phyloP scores from a whole-genome alignment of 139 green algal species.

The Volvox africanus region DNA sequence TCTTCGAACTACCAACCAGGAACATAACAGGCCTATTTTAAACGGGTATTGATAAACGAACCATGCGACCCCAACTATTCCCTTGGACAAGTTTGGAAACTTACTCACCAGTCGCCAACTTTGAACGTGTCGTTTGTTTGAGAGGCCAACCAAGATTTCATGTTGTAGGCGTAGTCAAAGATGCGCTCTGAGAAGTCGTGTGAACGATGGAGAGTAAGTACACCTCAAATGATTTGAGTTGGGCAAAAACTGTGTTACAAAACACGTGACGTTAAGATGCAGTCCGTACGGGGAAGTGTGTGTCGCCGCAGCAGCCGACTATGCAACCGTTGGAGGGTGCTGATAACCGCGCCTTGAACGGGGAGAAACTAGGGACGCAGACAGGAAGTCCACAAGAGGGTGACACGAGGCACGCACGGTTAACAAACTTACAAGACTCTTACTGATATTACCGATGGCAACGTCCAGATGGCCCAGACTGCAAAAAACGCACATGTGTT shows the following conservation, averaged over 20 bases:
- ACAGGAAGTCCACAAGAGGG: not conserved
- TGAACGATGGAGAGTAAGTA: not conserved
- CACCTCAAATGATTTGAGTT: too few species aligned
- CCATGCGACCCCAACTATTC: too few species aligned
- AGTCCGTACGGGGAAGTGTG: too few species aligned
- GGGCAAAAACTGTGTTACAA: too few species aligned
- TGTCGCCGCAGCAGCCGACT: too few species aligned
- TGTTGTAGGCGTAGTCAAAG: constrained; percentile 71
- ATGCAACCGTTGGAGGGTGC: not conserved
- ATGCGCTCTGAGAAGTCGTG: constrained; percentile 55
- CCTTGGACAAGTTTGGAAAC: too few species aligned
- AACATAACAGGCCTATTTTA: too few species aligned
- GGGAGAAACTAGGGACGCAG: not conserved
- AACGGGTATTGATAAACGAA: too few species aligned
- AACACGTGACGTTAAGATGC: too few species aligned
- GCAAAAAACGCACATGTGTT: not conserved
- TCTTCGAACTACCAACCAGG: too few species aligned
- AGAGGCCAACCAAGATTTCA: constrained; percentile 56
- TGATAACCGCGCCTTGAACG: not conserved
- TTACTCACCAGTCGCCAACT: constrained; percentile 53
- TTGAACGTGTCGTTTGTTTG: constrained; percentile 61
- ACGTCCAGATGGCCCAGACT: not conserved
- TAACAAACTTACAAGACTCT: not conserved
- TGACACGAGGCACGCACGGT: not conserved
- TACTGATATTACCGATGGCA: too few species aligned